Percentiles rank a stretch among this genome's conserved stretches.
These are phyloP conservation scores for Nemophila menziesii DNA, from an alignment of 257 asterid species.

Conservation along the genomic window DNA sequence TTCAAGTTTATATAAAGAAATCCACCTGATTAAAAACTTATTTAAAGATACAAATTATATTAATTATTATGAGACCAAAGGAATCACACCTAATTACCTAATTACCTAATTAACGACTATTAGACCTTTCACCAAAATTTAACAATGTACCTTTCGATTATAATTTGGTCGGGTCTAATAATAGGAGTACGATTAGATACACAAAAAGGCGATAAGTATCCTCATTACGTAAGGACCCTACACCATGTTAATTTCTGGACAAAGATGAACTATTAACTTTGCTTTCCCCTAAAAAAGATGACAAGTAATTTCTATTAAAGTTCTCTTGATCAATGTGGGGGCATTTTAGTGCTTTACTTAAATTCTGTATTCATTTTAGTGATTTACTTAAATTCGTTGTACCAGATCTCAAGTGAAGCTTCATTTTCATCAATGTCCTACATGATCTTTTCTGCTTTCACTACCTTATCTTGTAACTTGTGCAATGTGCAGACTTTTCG, in stretches of 20 bases:
- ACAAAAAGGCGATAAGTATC: constrained; percentile 4
- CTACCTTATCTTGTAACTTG: too few relatives aligned
- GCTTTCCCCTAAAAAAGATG: background rate
- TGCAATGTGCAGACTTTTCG: too few relatives aligned
- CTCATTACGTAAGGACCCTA: constrained; percentile 8
- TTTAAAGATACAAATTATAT: background rate
- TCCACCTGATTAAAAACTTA: too few relatives aligned
- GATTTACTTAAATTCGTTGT: constrained; percentile 15
- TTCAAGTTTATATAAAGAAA: too few relatives aligned
- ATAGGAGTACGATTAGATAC: constrained; percentile 3
- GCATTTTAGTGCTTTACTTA: background rate
- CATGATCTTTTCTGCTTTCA: too few relatives aligned
- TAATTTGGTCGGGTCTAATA: constrained; percentile 5
- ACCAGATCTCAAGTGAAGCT: constrained; percentile 16
- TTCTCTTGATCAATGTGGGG: background rate
- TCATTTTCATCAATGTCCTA: constrained; percentile 5
- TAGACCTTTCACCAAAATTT: constrained; percentile 3
- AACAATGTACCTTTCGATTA: background rate
- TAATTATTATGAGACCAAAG: constrained; percentile 1
- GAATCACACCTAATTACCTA: constrained; percentile 1
- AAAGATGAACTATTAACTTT: background rate
- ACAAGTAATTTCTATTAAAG: background rate
- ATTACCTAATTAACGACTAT: constrained; percentile 1
- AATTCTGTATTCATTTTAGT: too few relatives aligned
- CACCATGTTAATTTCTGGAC: background rate